phyloP scores from a whole-genome alignment of 257 asterid species.

The Salvia hispanica region DNA sequence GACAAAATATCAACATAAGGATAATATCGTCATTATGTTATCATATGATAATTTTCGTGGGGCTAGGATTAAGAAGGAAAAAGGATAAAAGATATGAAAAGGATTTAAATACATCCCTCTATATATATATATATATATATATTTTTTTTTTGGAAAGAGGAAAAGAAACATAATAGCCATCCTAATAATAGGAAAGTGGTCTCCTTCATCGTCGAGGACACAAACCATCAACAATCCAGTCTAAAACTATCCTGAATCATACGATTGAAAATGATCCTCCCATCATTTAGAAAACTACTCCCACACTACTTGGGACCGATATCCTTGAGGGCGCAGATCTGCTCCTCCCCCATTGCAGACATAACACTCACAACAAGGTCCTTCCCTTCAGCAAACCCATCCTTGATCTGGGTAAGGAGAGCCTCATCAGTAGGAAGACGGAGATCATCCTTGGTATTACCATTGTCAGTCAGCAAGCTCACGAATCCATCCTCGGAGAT shows the following conservation, averaged over 20 bases:
- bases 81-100: no score
- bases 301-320: slow-evolving; percentile 63
- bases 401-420: slow-evolving; percentile 81
- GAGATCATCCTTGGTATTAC: slow-evolving; percentile 90
- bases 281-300: slow-evolving; percentile 31
- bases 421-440: slow-evolving; percentile 81
- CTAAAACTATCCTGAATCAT: slow-evolving; percentile 27
- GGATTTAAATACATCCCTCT: no score
- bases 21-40: no score
- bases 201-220: slow-evolving; percentile 31
- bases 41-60: no score
- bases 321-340: slow-evolving; percentile 83
- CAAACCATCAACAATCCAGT: slow-evolving; percentile 28
- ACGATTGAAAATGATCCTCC: slow-evolving; percentile 29
- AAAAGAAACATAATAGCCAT: slow-evolving; percentile 14
- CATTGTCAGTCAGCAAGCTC: slow-evolving; percentile 82
- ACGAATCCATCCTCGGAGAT: slow-evolving; percentile 98
- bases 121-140: no score
- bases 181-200: slow-evolving; percentile 18
- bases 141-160: background rate
- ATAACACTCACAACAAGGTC: slow-evolving; percentile 89
- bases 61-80: no score
- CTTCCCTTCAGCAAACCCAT: slow-evolving; percentile 85
- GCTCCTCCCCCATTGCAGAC: slow-evolving; percentile 99
- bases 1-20: no score